A percentile compares a stretch with the other conserved stretches of the same genome.
These are phyloP conservation scores for Candida sanyaensis DNA, from an alignment of 1,139 yeast genomes.

Conservation along the genomic window DNA sequence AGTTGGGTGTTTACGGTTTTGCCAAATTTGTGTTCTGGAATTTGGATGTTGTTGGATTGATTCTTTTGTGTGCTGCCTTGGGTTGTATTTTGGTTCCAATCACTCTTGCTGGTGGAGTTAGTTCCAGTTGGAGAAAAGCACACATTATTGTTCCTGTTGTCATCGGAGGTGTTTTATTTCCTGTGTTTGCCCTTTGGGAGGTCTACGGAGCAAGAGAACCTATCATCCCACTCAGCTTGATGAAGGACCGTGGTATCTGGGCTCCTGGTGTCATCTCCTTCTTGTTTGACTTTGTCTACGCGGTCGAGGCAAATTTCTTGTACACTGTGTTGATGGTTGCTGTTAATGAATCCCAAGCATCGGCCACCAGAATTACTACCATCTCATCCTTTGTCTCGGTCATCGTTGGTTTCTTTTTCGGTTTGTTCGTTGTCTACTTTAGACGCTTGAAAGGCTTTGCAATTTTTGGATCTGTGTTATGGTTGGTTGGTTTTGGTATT, in stretches of 20 bases:
- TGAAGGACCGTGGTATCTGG: conserved; percentile 42
- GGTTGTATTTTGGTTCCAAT: conserved; percentile 43
- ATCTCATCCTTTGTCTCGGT: conserved; percentile 36
- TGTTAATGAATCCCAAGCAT: conserved; percentile 28
- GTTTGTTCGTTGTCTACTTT: conserved; percentile 31
- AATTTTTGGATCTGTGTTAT: conserved; percentile 32
- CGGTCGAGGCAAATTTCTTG: conserved; percentile 33
- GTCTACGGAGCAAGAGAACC: conserved; percentile 30
- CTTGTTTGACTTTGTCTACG: conserved; percentile 31
- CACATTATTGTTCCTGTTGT: conserved; percentile 38
- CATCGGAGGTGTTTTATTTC: conserved; percentile 36
- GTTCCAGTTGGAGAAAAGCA: conserved; percentile 30
- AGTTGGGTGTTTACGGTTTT: conserved; percentile 24
- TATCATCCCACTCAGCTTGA: conserved; percentile 31
- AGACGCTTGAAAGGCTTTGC: conserved; percentile 34
- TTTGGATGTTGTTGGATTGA: conserved; percentile 35
- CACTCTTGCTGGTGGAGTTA: conserved; percentile 39
- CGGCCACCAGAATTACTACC: conserved; percentile 38
- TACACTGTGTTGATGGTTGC: conserved; percentile 39
- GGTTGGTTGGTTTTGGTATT: conserved; percentile 40
- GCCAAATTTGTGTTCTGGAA: conserved; percentile 33
- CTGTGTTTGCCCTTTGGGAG: conserved; percentile 36
- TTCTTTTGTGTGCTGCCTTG: conserved; percentile 30
- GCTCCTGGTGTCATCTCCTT: conserved; percentile 29
- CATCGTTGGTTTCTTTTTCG: conserved; percentile 34